These are phyloP conservation scores for Sporopachydermia lactativora DNA, from an alignment of 805 yeast species.

Conservation along the genomic window DNA sequence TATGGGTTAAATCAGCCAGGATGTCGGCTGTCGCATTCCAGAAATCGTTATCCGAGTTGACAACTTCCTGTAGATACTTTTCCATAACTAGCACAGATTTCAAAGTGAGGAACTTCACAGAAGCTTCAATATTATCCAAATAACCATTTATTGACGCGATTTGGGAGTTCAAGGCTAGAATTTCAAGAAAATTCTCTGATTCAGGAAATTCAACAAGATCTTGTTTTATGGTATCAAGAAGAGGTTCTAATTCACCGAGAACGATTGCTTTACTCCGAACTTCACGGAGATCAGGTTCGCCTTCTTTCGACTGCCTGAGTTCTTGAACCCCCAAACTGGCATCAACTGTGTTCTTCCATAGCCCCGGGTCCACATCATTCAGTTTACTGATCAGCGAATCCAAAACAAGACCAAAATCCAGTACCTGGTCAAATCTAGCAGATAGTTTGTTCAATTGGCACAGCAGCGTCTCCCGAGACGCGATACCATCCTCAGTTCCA, in stretches of 20 bases:
- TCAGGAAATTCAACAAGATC: neutral
- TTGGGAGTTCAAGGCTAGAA: neutral
- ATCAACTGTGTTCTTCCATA: neutral
- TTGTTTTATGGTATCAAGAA: neutral
- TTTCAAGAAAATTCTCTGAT: neutral
- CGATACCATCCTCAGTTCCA: too few species aligned
- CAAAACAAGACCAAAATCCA: too few species aligned
- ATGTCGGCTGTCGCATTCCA: neutral
- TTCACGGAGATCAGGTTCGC: neutral
- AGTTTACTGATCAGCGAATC: neutral
- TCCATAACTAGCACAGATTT: neutral
- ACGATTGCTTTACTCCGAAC: neutral
- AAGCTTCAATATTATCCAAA: neutral
- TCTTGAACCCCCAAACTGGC: too few species aligned
- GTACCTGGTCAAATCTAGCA: too few species aligned
- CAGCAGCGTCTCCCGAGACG: too few species aligned
- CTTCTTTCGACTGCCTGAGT: neutral
- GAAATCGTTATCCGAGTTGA: neutral
- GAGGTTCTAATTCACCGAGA: neutral
- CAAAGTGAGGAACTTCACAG: neutral
- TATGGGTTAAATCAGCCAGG: neutral
- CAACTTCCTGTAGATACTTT: neutral
- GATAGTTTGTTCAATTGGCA: too few species aligned
- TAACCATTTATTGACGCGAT: neutral
- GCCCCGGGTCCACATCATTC: neutral